Evolutionary conservation across 1,284 basidiomycete species (phyloP), one percentile per base, ranked within the genome.

Genomic region (Golubevia pallescens): DNA sequence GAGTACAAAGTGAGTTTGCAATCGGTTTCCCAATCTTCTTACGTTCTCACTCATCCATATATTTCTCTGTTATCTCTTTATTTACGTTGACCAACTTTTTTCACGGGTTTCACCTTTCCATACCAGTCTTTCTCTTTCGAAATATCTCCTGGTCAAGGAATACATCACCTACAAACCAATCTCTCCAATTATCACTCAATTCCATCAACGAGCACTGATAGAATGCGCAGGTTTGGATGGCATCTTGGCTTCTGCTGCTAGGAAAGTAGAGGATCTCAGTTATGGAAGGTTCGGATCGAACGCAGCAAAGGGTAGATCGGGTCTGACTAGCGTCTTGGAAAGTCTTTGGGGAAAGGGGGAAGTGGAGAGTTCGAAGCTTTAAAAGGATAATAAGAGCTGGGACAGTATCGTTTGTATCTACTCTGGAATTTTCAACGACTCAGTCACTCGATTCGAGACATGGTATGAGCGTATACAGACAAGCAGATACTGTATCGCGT

Each of bases 101-200:
- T 28, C 28, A 8, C 48, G 21, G 16, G 16, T 52, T 10, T 62
- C 60, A 60, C 60, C 8, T 60, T 8, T 62, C 60, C 58, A 8
- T 42, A 19, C 1, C 86, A 97, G 95, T 86, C 91, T 97, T 61
- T 93, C 92, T 21, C 87, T 96, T 56, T 93, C 93, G 14, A 92
- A 96, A 86, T 93, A 94, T 78, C 92, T 92, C 62, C 92, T 92
- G 34, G 94, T 93, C 81, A 91, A 93, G 73, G 95, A 97, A 86
- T 91, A 90, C 78, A 95, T 97, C 86, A 91, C 90, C 60, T 97
- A 97, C 84, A 88, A 89, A 1, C 94, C 94, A n/a, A 48, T n/a
- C 3, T 20, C n/a, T 5, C 34, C 57, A 6, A 8, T 28, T 73
- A 75, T 0, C 10, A 38, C 34, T 38, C 34, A 58, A 3, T 74